Evolutionary conservation across 306 rosid species (phyloP), one percentile per base, ranked within the genome.

Genomic region (Begonia peltatifolia): DNA sequence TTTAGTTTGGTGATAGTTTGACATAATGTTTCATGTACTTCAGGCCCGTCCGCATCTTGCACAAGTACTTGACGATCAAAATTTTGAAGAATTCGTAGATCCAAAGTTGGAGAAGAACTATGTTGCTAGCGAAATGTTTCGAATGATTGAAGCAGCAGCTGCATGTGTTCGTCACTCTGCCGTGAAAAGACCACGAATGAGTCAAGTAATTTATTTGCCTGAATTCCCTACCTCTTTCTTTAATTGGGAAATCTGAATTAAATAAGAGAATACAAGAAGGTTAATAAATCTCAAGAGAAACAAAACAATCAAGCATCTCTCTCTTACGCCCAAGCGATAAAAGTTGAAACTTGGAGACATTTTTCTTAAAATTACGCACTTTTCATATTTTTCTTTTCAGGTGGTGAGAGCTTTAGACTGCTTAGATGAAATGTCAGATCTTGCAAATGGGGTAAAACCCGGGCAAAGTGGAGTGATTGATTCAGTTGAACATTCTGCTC

Each of bases 91-190:
- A 38, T 46, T 92, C 74, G 84, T 60, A 60, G 99, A 92, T 81
- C 72, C 81, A 52, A 77, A 78, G 64, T 79, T 92, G 12, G 99
- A 59, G 47, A 73, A 65, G 54, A 81, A 76, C 52, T 92, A 79
- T 11, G 23, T 72, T 1, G 73, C 60, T 64, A 65, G 14, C 5
- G 96, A 86, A 71, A 81, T 92, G 93, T 71, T 86, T 18, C 77
- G 84, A 42, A 83, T 86, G 99, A 75, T 92, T 0, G 96, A 92
- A 63, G 99, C 94, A 14, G 94, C 99, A 0, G 94, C 94, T 6
- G 96, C 94, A 47, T 92, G 96, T 11, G 84, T 92, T 44, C 93
- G 99, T 18, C 94, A 92, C 63, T 86, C 88, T 5, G 76, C 83
- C 9, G 44, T 80, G 9, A 92, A 81, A 67, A 73, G 99, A 61